These are phyloP conservation scores for Penicillium pulvis DNA, from an alignment of 495 filamentous ascomycete genomes.

Conservation along the genomic window DNA sequence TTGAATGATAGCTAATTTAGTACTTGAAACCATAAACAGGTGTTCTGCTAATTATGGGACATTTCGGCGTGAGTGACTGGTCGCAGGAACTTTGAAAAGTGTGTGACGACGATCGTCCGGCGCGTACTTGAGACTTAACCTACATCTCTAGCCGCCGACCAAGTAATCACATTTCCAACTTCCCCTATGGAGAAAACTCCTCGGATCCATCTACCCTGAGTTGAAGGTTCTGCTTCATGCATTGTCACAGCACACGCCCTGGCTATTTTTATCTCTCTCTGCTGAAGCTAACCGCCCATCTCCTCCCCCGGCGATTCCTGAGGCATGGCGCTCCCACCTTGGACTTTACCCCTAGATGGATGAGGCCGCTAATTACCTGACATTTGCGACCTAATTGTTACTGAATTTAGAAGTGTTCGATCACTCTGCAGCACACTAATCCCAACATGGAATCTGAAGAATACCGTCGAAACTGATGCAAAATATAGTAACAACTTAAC, in stretches of 20 bases:
- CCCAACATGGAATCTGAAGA: slow-evolving; percentile 37
- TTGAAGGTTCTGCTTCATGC: slow-evolving; percentile 9
- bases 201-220: slow-evolving; percentile 6
- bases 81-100: neutral
- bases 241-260: slow-evolving; percentile 20
- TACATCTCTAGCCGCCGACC: slow-evolving; percentile 31
- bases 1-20: slow-evolving; percentile 3
- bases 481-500: slow-evolving; percentile 51
- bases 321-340: slow-evolving; percentile 22
- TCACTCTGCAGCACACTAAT: slow-evolving; percentile 30
- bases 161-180: slow-evolving; percentile 23
- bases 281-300: slow-evolving; percentile 22
- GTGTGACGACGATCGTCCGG: slow-evolving; percentile 26
- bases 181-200: slow-evolving; percentile 2
- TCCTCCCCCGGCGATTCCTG: slow-evolving; percentile 19
- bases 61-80: slow-evolving; percentile 12
- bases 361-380: slow-evolving; percentile 30
- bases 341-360: slow-evolving; percentile 1
- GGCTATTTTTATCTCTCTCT: slow-evolving; percentile 29
- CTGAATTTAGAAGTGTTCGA: slow-evolving; percentile 42
- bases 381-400: slow-evolving; percentile 37
- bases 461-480: slow-evolving; percentile 32
- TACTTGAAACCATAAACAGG: slow-evolving; percentile 12
- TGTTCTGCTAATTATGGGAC: slow-evolving; percentile 32
- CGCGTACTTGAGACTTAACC: slow-evolving; percentile 29